Evolutionary conservation across 495 filamentous ascomycete genomes (phyloP).

Genomic region (Xanthoparmelia taractica): DNA sequence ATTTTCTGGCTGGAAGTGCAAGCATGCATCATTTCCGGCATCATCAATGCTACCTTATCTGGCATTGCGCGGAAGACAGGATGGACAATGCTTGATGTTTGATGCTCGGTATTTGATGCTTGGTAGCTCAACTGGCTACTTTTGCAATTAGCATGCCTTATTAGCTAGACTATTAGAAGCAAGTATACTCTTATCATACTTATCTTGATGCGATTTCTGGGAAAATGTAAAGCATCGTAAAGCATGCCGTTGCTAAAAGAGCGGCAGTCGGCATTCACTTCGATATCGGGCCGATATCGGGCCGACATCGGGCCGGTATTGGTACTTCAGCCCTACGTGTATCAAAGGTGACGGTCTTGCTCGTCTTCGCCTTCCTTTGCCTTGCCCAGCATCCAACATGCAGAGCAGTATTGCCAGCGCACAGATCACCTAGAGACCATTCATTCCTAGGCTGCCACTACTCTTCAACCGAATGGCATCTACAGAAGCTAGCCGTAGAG

Average conservation of each 20-base stretch:
- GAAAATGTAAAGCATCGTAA: too few species aligned
- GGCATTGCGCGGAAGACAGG: background rate
- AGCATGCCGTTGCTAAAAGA: too few species aligned
- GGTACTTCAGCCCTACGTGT: background rate
- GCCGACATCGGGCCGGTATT: background rate
- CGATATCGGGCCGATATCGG: background rate
- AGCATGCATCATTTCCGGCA: background rate
- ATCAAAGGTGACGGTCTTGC: background rate
- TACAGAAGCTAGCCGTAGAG: constrained; percentile 24
- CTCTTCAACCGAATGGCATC: constrained; percentile 19
- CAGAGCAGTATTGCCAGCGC: background rate
- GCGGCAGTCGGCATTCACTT: too few species aligned
- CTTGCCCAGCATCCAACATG: background rate
- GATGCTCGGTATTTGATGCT: too few species aligned
- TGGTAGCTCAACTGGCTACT: background rate
- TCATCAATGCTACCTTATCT: background rate
- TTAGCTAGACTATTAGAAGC: too few species aligned
- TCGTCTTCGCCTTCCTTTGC: background rate
- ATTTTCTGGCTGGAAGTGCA: background rate
- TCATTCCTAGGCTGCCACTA: background rate
- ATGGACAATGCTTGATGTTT: background rate
- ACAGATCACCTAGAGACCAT: background rate
- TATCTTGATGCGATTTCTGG: too few species aligned
- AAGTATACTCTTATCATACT: too few species aligned
- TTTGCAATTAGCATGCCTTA: background rate